Evolutionary conservation across 768 basidiomycete genomes (phyloP).

Genomic region (Daedalea quercina): DNA sequence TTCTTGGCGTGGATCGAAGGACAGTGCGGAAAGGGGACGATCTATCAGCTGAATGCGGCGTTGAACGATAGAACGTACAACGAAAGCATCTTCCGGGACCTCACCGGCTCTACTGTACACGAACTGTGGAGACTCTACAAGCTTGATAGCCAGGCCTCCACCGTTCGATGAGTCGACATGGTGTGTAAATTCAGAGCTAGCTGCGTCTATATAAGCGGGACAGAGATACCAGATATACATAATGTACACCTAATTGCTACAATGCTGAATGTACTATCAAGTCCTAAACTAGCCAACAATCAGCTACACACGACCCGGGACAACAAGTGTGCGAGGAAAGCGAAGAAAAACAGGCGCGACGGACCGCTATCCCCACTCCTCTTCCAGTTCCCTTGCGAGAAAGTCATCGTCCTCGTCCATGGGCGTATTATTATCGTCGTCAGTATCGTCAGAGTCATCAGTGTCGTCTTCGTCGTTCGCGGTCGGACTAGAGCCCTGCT

Average conservation of each 20-base stretch:
- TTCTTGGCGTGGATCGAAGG: slow-evolving; percentile 66
- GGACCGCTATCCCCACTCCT: slow-evolving; percentile 60
- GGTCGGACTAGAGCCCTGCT: slow-evolving; percentile 6
- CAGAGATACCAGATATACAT: slow-evolving; percentile 3
- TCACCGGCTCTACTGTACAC: slow-evolving; percentile 45
- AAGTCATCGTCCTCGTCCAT: slow-evolving; percentile 70
- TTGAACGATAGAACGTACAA: slow-evolving; percentile 46
- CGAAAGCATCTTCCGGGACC: slow-evolving; percentile 41
- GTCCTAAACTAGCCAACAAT: slow-evolving; percentile 1
- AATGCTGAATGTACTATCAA: not conserved
- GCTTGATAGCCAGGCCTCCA: not conserved
- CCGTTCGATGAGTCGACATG: not conserved
- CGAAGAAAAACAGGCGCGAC: not conserved
- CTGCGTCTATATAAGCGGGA: not conserved
- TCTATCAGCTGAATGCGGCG: slow-evolving; percentile 50
- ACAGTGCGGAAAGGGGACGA: slow-evolving; percentile 43
- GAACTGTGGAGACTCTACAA: slow-evolving; percentile 58
- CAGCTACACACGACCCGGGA: slow-evolving; percentile 2
- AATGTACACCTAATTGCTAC: slow-evolving; percentile 9
- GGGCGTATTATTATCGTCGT: slow-evolving; percentile 36
- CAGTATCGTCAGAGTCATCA: not conserved
- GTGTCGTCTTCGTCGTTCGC: slow-evolving; percentile 1
- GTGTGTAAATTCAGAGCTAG: not conserved
- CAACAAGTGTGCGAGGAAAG: not conserved
- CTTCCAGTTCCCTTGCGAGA: slow-evolving; percentile 72